Conservation (phyloP, 352 stramenopile genomes). For the Peronosclerospora sorghi region DNA sequence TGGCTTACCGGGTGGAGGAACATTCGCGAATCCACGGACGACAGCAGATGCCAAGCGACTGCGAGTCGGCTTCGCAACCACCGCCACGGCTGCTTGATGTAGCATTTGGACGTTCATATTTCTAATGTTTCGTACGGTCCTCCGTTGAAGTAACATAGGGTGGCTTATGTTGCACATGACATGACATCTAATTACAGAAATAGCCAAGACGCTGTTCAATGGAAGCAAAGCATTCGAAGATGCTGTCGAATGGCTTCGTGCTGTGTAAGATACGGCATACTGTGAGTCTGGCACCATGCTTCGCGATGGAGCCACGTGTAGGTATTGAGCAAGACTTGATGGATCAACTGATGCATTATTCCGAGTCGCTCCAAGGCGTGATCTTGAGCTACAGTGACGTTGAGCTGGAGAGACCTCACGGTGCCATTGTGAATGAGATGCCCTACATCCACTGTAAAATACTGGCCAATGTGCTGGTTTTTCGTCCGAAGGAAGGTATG, state of each 20-base stretch:
- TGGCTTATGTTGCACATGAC: background rate
- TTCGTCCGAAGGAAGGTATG: slow-evolving; percentile 60
- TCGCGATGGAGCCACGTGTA: slow-evolving; percentile 48
- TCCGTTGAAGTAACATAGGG: slow-evolving; percentile 1
- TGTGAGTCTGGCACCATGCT: slow-evolving; percentile 65
- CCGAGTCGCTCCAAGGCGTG: slow-evolving; percentile 56
- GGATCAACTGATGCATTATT: slow-evolving; percentile 69
- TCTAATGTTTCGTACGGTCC: slow-evolving; percentile 14
- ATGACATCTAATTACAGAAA: background rate
- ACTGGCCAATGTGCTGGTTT: slow-evolving; percentile 55
- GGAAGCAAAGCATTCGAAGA: slow-evolving; percentile 15
- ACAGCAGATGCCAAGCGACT: slow-evolving; percentile 4
- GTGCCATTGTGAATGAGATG: slow-evolving; percentile 77
- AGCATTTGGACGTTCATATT: slow-evolving; percentile 42
- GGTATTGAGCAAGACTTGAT: slow-evolving; percentile 72
- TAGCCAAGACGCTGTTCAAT: slow-evolving; percentile 8
- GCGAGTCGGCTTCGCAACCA: slow-evolving; percentile 23
- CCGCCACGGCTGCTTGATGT: slow-evolving; percentile 40
- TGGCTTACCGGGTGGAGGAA: slow-evolving; percentile 14
- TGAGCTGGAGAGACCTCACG: slow-evolving; percentile 37
- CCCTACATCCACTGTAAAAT: slow-evolving; percentile 79
- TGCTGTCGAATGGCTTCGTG: slow-evolving; percentile 32
- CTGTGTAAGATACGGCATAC: slow-evolving; percentile 57
- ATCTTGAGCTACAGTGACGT: slow-evolving; percentile 66
- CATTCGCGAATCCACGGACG: slow-evolving; percentile 24